These are phyloP conservation scores for Withania somnifera DNA, from an alignment of 305 asterid species.

Conservation along the genomic window DNA sequence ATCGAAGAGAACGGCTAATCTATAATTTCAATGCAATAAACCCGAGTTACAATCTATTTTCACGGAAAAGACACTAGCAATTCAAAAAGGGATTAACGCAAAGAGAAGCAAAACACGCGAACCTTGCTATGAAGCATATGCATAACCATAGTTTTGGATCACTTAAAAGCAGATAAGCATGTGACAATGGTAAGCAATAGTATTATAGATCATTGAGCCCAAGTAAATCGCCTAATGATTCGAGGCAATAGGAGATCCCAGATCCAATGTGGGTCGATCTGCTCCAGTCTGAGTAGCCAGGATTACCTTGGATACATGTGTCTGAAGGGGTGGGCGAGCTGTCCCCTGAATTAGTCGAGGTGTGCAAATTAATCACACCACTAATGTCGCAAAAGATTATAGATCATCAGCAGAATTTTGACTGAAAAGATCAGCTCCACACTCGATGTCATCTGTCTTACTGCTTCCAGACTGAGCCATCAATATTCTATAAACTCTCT, in stretches of 20 bases:
- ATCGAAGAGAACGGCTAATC: no score
- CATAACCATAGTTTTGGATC: neutral
- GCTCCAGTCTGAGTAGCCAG: neutral
- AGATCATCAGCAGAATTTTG: slow-evolving; percentile 10
- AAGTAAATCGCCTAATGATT: neutral
- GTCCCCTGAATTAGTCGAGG: neutral
- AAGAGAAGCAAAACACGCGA: neutral
- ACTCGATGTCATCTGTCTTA: slow-evolving; percentile 75
- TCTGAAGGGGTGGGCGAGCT: neutral
- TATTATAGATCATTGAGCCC: neutral
- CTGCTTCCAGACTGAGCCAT: slow-evolving; percentile 79
- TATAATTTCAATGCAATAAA: neutral
- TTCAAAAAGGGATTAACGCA: neutral
- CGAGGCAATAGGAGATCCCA: neutral
- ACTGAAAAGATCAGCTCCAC: slow-evolving; percentile 76
- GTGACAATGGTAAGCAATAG: neutral
- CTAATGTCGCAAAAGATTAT: neutral
- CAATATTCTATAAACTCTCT: slow-evolving; percentile 78
- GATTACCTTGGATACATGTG: neutral
- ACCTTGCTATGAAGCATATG: neutral
- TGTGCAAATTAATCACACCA: neutral
- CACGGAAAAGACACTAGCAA: neutral
- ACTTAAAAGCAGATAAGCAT: neutral
- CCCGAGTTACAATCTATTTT: neutral
- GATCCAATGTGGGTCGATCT: neutral